Base-by-base conservation (phyloP, 2,329 filamentous ascomycete species). In the Leptographium flavum region DNA sequence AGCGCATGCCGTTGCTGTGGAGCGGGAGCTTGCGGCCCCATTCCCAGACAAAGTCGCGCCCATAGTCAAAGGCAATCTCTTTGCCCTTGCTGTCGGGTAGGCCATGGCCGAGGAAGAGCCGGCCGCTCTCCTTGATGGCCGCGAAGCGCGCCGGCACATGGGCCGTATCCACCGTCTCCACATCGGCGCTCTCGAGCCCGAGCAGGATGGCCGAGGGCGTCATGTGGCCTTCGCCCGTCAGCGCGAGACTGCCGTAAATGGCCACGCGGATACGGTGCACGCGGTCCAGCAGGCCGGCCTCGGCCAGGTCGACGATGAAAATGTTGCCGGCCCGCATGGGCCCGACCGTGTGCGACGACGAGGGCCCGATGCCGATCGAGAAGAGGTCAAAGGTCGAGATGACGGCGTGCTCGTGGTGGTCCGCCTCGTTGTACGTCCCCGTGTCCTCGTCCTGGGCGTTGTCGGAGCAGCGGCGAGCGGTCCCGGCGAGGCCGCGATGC, bases 261-360 rank as follows among this genome's bases (percentile, higher is more conserved):
- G 65, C 63, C 22, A 71, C 63, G 5, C 64, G 65, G 43, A 71
- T 70, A 52, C 61, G 66, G 53, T 67, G 55, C 42, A 70, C 68
- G 47, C 63, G 63, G 15, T 63, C 58, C 42, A 71, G 56, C 3
- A 71, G 54, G 17, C 60, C 61, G 19, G 67, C 67, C 45, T 71
- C 67, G 38, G 61, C 58, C 10, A 71, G 56, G 46, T 71, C 68
- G 15, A 64, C 58, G 21, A 71, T 62, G 49, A 71, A 71, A 51
- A 71, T 71, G 52, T 69, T 69, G 30, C 68, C 68, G 7, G 68
- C 68, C 17, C 68, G 65, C 68, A 71, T 71, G 17, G 68, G 68
- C 1, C 68, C 68, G 22, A 71, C 68, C 0, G 68, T 71, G 54
- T 71, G 68, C 11, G 68, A 71, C 2, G 68, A 71, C 0, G 68